phyloP scores from a whole-genome alignment of 108 stramenopile genomes.

The Fragilaria crotonensis region DNA sequence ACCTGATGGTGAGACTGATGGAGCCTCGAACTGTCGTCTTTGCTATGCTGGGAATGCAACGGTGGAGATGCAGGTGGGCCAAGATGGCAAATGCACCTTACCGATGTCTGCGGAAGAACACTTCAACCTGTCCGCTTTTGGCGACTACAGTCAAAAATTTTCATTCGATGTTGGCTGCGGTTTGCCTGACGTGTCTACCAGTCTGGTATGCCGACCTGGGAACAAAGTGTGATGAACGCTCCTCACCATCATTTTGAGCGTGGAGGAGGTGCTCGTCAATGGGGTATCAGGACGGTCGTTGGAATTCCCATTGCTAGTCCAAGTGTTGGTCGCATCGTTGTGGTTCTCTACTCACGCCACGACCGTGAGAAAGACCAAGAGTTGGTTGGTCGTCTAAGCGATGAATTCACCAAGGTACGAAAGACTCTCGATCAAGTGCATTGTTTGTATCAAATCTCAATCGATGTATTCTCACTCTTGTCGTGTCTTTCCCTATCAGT shows the following conservation, averaged over 20 bases:
- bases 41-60: slow-evolving; percentile 82
- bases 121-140: slow-evolving; percentile 70
- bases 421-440: too few relatives aligned
- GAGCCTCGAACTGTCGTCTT: slow-evolving; percentile 44
- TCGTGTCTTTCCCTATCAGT: slow-evolving; percentile 13
- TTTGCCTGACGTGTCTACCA: slow-evolving; percentile 68
- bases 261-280: slow-evolving; percentile 73
- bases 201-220: slow-evolving; percentile 77
- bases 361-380: slow-evolving; percentile 72
- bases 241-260: slow-evolving; percentile 74
- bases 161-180: slow-evolving; percentile 83
- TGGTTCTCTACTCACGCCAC: slow-evolving; percentile 66
- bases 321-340: slow-evolving; percentile 76
- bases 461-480: background rate
- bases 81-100: slow-evolving; percentile 23
- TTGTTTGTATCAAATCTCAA: background rate
- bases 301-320: slow-evolving; percentile 76
- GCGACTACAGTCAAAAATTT: slow-evolving; percentile 81
- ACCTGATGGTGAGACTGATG: slow-evolving; percentile 8
- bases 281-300: slow-evolving; percentile 78
- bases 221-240: slow-evolving; percentile 79
- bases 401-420: slow-evolving; percentile 68
- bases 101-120: slow-evolving; percentile 48
- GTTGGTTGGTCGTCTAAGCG: slow-evolving; percentile 54
- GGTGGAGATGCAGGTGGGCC: slow-evolving; percentile 34